Base-by-base conservation (phyloP, 208 protist species). In the Leptomonas seymouri region DNA sequence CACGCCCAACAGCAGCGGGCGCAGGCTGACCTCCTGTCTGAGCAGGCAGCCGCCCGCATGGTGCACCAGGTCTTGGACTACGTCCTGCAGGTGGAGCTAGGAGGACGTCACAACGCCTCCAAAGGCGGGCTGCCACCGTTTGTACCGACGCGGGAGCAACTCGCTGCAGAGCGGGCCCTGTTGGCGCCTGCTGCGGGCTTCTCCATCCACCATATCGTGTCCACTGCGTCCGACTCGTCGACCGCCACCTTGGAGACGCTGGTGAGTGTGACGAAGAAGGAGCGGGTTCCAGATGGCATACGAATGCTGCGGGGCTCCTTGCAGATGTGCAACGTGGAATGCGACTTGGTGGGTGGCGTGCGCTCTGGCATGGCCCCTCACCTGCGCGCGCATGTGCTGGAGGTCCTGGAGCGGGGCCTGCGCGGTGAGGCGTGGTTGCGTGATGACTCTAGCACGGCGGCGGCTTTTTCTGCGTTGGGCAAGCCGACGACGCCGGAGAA, bases 31-130 rank as follows among this genome's bases (percentile, higher is more conserved):
- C 63, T 74, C n/a, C 63, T 78, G 23, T 76, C 78, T 0, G 76
- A 74, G 61, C 66, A 75, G 54, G 71, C 67, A 3, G 70, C 76
- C 3, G 75, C 76, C 2, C 51, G 73, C 27, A 68, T 88, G 57
- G 77, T 75, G 15, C 70, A 84, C 63, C 76, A 62, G n/a, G 67
- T 94, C 25, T 41, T 94, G 53, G 79, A 86, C 50, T 90, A 93
- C 66, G 81, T 95, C 12, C 74, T 95, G 75, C 51, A 53, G 30
- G 44, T 59, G 21, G 75, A 84, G 49, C 68, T 87, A 0, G 86
- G 86, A 23, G 90, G 90, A 12, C 69, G 79, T 36, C 85, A 90
- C 64, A 93, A 91, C 69, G 73, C 83, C 0, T 48, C 46, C 9
- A 68, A 82, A 50, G 61, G 70, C 36, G 77, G 74, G 15, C 58